A percentile compares a stretch with the other conserved stretches of the same genome.
phyloP scores from a whole-genome alignment of 2,329 filamentous ascomycete genomes.

The Venturia aucupariae region DNA sequence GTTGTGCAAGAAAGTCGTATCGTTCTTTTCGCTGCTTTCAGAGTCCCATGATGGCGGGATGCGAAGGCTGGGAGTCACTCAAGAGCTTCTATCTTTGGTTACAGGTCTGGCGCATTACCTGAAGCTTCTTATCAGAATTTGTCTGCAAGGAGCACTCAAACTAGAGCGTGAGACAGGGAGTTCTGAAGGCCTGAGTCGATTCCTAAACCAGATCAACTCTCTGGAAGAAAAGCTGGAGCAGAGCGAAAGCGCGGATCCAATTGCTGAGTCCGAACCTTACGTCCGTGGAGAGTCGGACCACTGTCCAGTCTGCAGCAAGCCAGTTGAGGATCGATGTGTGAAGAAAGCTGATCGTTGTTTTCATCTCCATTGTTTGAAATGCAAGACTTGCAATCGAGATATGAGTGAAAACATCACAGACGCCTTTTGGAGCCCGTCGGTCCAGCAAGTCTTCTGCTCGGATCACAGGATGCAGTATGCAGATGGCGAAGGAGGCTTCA shows the following conservation, averaged over 20 bases:
- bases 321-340: constrained; percentile 91
- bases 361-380: constrained; percentile 70
- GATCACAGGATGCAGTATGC: constrained; percentile 52
- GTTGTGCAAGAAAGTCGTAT: constrained; percentile 98
- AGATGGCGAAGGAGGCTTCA: constrained; percentile 54
- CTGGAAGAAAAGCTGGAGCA: constrained; percentile 66
- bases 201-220: constrained; percentile 73
- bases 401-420: constrained; percentile 59
- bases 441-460: constrained; percentile 62
- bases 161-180: constrained; percentile 75
- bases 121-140: constrained; percentile 94
- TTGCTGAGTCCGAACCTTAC: constrained; percentile 32
- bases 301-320: constrained; percentile 69
- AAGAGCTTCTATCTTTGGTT: constrained; percentile 94
- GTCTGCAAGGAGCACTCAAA: constrained; percentile 83
- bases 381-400: constrained; percentile 62
- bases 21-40: constrained; percentile 90
- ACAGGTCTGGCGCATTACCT: constrained; percentile 95
- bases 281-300: constrained; percentile 54
- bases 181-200: constrained; percentile 67
- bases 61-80: constrained; percentile 86
- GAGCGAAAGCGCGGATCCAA: constrained; percentile 48
- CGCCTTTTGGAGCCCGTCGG: constrained; percentile 59
- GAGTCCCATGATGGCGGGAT: constrained; percentile 90
- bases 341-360: constrained; percentile 66